Evolutionary conservation across 352 stramenopile genomes (phyloP).

Genomic region (Blastocystis sp.): DNA sequence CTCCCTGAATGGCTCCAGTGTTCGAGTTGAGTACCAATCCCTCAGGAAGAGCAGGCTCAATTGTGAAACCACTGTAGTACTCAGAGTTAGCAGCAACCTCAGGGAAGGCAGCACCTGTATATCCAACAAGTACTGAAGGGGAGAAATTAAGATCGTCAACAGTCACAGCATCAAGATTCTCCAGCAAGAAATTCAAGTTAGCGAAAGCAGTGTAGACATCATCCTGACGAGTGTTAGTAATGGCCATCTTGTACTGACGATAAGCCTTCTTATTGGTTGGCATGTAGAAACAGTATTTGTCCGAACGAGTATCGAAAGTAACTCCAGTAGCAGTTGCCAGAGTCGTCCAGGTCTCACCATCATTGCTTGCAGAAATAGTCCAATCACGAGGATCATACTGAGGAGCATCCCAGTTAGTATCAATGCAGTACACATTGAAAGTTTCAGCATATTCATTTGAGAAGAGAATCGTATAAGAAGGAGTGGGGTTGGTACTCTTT

Average conservation of each 20-base stretch:
- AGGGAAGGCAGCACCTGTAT: background rate
- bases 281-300: constrained; percentile 58
- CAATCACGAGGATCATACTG: constrained; percentile 9
- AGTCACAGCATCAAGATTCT: constrained; percentile 3
- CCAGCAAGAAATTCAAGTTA: constrained; percentile 5
- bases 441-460: background rate
- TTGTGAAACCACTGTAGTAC: background rate
- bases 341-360: background rate
- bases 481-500: background rate
- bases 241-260: background rate
- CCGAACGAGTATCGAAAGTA: background rate
- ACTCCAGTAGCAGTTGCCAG: background rate
- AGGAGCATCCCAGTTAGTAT: background rate
- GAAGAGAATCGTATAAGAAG: background rate
- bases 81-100: background rate
- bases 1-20: background rate
- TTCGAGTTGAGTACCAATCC: background rate
- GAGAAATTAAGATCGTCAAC: constrained; percentile 15
- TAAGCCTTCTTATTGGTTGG: constrained; percentile 52
- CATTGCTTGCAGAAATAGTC: constrained; percentile 34
- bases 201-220: background rate
- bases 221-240: background rate
- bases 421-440: constrained; percentile 24
- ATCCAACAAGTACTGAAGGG: background rate
- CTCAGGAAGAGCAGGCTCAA: background rate